A percentile compares a stretch with the other conserved stretches of the same genome.
phyloP scores from a whole-genome alignment of 2,329 filamentous ascomycete species.

The Phyllosticta citrichinensis region DNA sequence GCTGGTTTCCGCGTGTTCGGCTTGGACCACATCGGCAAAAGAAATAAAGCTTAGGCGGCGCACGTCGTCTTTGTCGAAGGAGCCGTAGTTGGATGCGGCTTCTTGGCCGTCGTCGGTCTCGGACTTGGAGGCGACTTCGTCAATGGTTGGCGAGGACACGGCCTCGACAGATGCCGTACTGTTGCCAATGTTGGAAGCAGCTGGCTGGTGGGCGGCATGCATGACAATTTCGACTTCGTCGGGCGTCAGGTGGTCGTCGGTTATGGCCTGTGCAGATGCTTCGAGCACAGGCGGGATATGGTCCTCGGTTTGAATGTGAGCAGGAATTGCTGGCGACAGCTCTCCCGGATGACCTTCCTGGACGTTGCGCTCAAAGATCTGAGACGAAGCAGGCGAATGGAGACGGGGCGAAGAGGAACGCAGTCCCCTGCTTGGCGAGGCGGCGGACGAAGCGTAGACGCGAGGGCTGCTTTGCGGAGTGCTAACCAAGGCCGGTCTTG shows the following conservation, averaged over 20 bases:
- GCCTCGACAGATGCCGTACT: constrained; percentile 17
- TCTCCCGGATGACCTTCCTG: constrained; percentile 65
- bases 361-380: constrained; percentile 90
- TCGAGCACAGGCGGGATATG: constrained; percentile 86
- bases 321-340: constrained; percentile 75
- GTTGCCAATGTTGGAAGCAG: constrained; percentile 40
- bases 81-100: constrained; percentile 63
- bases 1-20: constrained; percentile 61
- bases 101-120: constrained; percentile 41
- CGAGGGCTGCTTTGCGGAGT: constrained; percentile 27
- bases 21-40: constrained; percentile 89
- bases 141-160: constrained; percentile 23
- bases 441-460: constrained; percentile 21
- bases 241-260: constrained; percentile 71
- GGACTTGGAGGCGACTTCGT: constrained; percentile 20
- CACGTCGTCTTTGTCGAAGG: constrained; percentile 67
- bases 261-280: constrained; percentile 85
- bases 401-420: constrained; percentile 62
- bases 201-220: constrained; percentile 73
- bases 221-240: constrained; percentile 91
- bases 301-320: constrained; percentile 90
- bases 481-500: constrained; percentile 17
- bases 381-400: constrained; percentile 63
- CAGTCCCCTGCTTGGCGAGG: constrained; percentile 57
- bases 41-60: constrained; percentile 88